Conservation (phyloP, 768 basidiomycete genomes). For the Collybiopsis luxurians region DNA sequence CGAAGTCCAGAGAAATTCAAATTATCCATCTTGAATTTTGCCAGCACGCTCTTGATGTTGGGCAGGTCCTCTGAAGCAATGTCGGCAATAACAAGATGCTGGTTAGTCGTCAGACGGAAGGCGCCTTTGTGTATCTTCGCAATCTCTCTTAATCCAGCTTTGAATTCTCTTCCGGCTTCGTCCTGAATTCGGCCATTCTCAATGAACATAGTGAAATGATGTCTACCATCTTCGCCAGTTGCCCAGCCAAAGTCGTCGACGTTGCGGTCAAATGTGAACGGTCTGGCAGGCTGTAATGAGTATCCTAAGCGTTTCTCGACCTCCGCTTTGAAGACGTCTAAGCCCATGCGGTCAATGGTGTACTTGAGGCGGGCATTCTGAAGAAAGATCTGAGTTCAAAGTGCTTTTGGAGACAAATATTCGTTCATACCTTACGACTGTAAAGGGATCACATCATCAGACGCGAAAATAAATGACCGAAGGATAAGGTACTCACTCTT, state of each 20-base stretch:
- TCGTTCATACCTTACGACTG: conserved; percentile 51
- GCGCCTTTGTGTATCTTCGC: conserved; percentile 92
- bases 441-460: conserved; percentile 7
- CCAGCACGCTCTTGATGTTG: conserved; percentile 73
- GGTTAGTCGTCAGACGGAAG: conserved; percentile 94
- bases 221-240: conserved; percentile 80
- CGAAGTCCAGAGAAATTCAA: conserved; percentile 75
- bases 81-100: conserved; percentile 88
- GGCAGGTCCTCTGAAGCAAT: conserved; percentile 70
- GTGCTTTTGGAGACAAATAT: background rate
- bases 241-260: conserved; percentile 95
- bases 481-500: conserved; percentile 59
- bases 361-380: conserved; percentile 93
- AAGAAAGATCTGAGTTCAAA: background rate
- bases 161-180: conserved; percentile 87
- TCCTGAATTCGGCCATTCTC: conserved; percentile 99
- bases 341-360: conserved; percentile 94
- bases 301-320: conserved; percentile 90
- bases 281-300: conserved; percentile 65
- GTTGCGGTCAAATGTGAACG: conserved; percentile 83
- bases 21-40: conserved; percentile 89
- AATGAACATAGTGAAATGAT: conserved; percentile 92
- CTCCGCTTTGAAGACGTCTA: conserved; percentile 81
- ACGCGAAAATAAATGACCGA: background rate
- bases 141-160: conserved; percentile 89